A percentile compares a stretch with the other conserved stretches of the same genome.
phyloP scores from a whole-genome alignment of 768 basidiomycete species.

The Naematelia encephala region DNA sequence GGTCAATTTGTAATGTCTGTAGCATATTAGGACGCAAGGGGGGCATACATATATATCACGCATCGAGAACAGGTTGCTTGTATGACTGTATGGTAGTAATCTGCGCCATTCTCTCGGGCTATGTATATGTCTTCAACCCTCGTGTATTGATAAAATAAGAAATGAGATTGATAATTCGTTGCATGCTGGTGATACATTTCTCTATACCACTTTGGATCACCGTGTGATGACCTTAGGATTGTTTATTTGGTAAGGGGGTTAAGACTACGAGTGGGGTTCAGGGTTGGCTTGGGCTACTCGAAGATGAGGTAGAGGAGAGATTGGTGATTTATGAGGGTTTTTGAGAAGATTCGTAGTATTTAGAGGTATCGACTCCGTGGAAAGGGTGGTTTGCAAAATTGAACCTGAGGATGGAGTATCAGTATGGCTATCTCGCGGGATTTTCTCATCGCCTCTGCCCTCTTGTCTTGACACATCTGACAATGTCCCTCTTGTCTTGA shows the following conservation, averaged over 20 bases:
- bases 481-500: neutral
- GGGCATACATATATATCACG: too few species aligned
- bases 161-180: neutral
- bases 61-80: too few species aligned
- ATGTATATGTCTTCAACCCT: too few species aligned
- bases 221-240: neutral
- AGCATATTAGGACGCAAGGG: too few species aligned
- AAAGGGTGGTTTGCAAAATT: conserved; percentile 88
- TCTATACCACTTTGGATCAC: neutral
- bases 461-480: neutral
- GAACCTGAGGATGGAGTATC: too few species aligned
- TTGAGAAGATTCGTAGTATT: conserved; percentile 56
- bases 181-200: neutral
- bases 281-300: too few species aligned
- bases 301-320: too few species aligned
- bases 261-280: too few species aligned
- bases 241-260: too few species aligned
- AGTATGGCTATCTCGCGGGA: too few species aligned
- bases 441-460: neutral
- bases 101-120: too few species aligned
- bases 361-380: conserved; percentile 79
- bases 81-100: too few species aligned
- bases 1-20: neutral
- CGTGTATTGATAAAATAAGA: neutral
- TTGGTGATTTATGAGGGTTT: conserved; percentile 34